Percentiles rank a stretch among this genome's conserved stretches.
phyloP scores from a whole-genome alignment of 257 asterid genomes.

The Plectranthus barbatus region DNA sequence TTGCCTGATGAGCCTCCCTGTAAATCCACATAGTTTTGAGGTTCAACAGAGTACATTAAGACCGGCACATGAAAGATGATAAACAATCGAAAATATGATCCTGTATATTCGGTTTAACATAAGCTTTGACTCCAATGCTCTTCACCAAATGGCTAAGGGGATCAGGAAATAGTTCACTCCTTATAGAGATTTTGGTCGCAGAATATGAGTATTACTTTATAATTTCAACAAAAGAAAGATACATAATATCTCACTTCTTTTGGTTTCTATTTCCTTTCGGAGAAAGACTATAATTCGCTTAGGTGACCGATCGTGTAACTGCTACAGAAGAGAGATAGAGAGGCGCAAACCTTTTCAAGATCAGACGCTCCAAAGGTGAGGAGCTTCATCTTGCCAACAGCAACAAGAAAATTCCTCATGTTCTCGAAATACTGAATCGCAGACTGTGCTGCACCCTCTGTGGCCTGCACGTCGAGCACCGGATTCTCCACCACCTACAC shows the following conservation, averaged over 20 bases:
- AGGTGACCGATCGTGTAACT: not conserved
- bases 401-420: constrained; percentile 77
- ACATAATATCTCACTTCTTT: not conserved
- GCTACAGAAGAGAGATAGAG: not conserved
- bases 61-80: not conserved
- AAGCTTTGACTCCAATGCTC: not conserved
- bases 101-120: not conserved
- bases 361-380: constrained; percentile 87
- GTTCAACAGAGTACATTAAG: constrained; percentile 3
- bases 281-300: not conserved
- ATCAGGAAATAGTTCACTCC: not conserved
- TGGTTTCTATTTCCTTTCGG: not conserved
- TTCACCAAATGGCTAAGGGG: not conserved
- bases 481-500: constrained; percentile 82
- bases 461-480: constrained; percentile 58
- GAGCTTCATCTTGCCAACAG: constrained; percentile 79
- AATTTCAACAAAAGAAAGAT: not conserved
- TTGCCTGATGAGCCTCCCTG: constrained; percentile 93
- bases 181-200: not conserved
- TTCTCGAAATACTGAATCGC: constrained; percentile 95
- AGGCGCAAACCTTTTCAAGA: constrained; percentile 63
- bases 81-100: not conserved
- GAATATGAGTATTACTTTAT: not conserved
- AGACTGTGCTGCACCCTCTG: constrained; percentile 90
- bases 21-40: constrained; percentile 2